Base-by-base conservation (phyloP, 169 alveolate genomes). In the Haemoproteus tartakovskyi region DNA sequence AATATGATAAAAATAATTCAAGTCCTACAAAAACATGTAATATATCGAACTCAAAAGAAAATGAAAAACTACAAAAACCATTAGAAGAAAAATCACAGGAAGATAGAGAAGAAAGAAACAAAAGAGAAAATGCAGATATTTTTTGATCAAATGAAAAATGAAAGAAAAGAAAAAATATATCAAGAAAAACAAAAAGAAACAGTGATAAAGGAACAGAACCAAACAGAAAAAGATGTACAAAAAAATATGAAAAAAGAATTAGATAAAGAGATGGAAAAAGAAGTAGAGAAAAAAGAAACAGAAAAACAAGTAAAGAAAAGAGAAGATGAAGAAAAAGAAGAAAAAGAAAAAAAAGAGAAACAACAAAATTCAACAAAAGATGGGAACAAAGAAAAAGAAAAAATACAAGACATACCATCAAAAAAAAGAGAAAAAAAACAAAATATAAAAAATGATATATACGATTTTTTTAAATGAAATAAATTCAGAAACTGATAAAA, bases 381-480 rank as follows among this genome's bases (percentile, higher is more conserved):
- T 6, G 9, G 9, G 9, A 9, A 33, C 9, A 9, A 33, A 33
- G 43, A 33, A 33, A 33, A 33, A 9, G 43, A 33, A 33, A 33
- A 33, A 9, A 33, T 6, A 6, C 5, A 33, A 33, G 43, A 33
- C 5, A 33, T 6, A 9, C 14, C 5, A 33, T 6, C 5, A 33
- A 9, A 33, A 33, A 33, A 33, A 5, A 33, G 9, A 33, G 9
- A 33, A 33, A 33, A 33, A 33, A 33, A 33, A 33, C 9, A 33
- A 33, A 33, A 33, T 6, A 33, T 33, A 33, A 33, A 74, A 57
- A 43, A 60, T 11, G 84, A 74, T 40, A 57, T 74, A 14, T 74
- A 24, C 45, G 84, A 74, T 46, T 24, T 74, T 0, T 6, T 59
- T 74, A 48, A 36, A 74, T 0, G 78, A 74, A 46, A 74, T 74